phyloP scores from a whole-genome alignment of 2,329 filamentous ascomycete species.

The Diplodia intermedia region DNA sequence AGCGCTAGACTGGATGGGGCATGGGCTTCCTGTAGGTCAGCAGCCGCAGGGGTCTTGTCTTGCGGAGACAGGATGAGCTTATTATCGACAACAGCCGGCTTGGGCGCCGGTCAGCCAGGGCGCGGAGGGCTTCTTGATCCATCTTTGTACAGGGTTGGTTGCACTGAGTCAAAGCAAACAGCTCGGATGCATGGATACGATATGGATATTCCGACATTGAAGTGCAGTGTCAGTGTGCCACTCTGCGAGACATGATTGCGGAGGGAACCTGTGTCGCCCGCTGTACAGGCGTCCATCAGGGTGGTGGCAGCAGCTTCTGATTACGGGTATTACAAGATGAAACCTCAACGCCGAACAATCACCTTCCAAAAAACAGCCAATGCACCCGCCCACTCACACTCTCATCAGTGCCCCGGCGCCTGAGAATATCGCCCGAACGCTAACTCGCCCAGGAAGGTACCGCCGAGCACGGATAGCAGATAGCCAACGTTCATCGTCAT shows the following conservation, averaged over 20 bases:
- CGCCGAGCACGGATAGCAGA: slow-evolving; percentile 78
- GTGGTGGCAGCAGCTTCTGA: no score
- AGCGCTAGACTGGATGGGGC: slow-evolving; percentile 4
- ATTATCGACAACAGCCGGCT: background rate
- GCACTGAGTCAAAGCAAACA: no score
- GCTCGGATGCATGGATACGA: no score
- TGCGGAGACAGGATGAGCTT: slow-evolving; percentile 24
- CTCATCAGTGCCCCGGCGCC: background rate
- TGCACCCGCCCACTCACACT: background rate
- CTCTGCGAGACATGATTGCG: background rate
- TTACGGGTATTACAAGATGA: background rate
- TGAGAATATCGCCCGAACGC: slow-evolving; percentile 73
- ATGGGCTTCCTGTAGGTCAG: slow-evolving; percentile 3
- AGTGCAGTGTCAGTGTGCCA: background rate
- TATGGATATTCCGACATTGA: no score
- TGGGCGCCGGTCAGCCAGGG: background rate
- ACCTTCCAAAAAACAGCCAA: background rate
- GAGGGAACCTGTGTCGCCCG: background rate
- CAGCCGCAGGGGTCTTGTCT: slow-evolving; percentile 4
- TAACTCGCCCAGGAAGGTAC: slow-evolving; percentile 85
- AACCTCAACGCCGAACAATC: slow-evolving; percentile 1
- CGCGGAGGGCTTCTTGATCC: background rate
- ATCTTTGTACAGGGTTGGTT: no score
- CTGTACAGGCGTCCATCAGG: no score
- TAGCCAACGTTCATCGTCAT: slow-evolving; percentile 91